Conservation (phyloP, 352 stramenopile genomes). For the Peronospora farinosa region DNA sequence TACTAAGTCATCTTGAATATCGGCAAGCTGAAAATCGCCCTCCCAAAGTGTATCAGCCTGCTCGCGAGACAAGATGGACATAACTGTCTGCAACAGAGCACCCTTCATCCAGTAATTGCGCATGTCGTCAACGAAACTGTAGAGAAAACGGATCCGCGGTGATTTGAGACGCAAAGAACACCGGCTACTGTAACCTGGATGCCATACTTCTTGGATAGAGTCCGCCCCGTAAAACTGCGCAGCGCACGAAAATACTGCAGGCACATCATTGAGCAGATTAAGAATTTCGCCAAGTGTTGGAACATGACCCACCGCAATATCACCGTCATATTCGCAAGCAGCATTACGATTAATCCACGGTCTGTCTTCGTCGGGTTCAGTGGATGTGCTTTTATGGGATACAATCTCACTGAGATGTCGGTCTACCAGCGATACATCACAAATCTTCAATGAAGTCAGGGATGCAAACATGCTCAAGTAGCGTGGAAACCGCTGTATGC, state of each 20-base stretch:
- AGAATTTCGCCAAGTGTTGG: conserved; percentile 58
- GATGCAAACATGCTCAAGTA: conserved; percentile 69
- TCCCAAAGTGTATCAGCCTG: conserved; percentile 65
- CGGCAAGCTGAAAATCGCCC: conserved; percentile 58
- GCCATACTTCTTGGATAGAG: conserved; percentile 72
- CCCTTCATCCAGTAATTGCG: conserved; percentile 68
- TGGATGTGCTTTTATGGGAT: conserved; percentile 33
- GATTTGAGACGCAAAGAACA: conserved; percentile 71
- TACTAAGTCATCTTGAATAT: conserved; percentile 18
- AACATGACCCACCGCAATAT: conserved; percentile 37
- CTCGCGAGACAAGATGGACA: conserved; percentile 54
- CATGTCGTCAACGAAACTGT: conserved; percentile 78
- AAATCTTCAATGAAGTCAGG: conserved; percentile 66
- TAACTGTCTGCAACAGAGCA: conserved; percentile 52
- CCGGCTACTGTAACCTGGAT: conserved; percentile 71
- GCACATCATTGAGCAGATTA: conserved; percentile 40
- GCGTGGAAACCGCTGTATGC: conserved; percentile 60
- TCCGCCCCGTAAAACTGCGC: conserved; percentile 70
- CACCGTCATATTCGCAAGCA: conserved; percentile 11
- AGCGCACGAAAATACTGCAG: conserved; percentile 72
- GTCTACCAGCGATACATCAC: conserved; percentile 55
- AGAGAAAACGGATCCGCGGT: conserved; percentile 74
- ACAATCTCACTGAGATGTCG: conserved; percentile 60
- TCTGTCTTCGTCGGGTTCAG: conserved; percentile 21
- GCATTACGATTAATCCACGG: conserved; percentile 10